phyloP scores from a whole-genome alignment of 2,329 filamentous ascomycete species.

The Shiraia sp. region DNA sequence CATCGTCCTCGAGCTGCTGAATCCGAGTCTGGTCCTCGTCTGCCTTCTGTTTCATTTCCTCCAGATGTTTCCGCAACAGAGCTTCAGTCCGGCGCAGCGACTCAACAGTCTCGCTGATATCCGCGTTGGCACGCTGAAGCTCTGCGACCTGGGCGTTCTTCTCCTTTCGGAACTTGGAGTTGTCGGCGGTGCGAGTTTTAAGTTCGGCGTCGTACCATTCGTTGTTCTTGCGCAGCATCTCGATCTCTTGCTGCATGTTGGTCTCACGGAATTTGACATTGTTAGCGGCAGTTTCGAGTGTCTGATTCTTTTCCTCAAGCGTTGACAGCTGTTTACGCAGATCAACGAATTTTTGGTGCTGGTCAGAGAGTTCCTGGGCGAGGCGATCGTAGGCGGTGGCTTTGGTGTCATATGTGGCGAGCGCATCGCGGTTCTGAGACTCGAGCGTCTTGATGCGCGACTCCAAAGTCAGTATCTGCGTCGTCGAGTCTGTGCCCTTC shows the following conservation, averaged over 20 bases:
- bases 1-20: conserved; percentile 82
- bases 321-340: conserved; percentile 79
- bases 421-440: conserved; percentile 86
- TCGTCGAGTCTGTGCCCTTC: conserved; percentile 71
- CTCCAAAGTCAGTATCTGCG: conserved; percentile 75
- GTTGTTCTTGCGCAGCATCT: conserved; percentile 83
- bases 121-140: conserved; percentile 85
- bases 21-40: conserved; percentile 82
- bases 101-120: conserved; percentile 76
- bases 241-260: conserved; percentile 85
- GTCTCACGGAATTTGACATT: conserved; percentile 90
- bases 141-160: conserved; percentile 88
- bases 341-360: conserved; percentile 85
- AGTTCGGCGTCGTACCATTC: conserved; percentile 93
- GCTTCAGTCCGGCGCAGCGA: conserved; percentile 78
- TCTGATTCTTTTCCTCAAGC: conserved; percentile 82
- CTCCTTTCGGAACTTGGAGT: conserved; percentile 89
- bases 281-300: conserved; percentile 76
- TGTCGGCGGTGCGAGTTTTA: conserved; percentile 85
- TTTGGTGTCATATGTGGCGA: conserved; percentile 88
- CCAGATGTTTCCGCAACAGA: conserved; percentile 76
- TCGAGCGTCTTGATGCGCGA: conserved; percentile 86
- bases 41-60: conserved; percentile 82
- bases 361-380: conserved; percentile 80
- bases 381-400: conserved; percentile 83